These are phyloP conservation scores for Eleusine indica DNA, from an alignment of 176 grass and related monocot species.

Conservation along the genomic window DNA sequence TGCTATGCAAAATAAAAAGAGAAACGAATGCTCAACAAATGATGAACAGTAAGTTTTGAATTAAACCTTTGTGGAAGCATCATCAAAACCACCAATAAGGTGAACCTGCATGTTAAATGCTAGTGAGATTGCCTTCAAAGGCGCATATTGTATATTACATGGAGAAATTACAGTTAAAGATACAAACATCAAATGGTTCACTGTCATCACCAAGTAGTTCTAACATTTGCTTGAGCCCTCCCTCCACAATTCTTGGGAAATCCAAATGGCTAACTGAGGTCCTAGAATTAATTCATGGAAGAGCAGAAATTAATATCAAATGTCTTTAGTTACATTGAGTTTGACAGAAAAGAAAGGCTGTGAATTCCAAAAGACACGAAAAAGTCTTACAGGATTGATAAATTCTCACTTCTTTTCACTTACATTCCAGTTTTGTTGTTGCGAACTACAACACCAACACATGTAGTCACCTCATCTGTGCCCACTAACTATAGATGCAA, in stretches of 20 bases:
- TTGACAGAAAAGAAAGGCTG: background rate
- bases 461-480: conserved; percentile 92
- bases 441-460: conserved; percentile 76
- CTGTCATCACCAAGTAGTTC: conserved; percentile 64
- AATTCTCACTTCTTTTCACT: conserved; percentile 57
- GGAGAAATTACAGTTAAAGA: conserved; percentile 37
- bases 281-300: conserved; percentile 49
- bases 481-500: conserved; percentile 67
- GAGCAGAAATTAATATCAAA: conserved; percentile 7
- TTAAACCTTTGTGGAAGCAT: conserved; percentile 67
- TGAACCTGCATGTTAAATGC: conserved; percentile 67
- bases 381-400: conserved; percentile 45
- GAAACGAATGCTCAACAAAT: conserved; percentile 14
- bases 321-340: background rate
- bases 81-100: conserved; percentile 77
- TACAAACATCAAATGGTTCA: conserved; percentile 82
- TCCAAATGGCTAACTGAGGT: conserved; percentile 88
- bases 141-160: conserved; percentile 6
- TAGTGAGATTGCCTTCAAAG: conserved; percentile 37
- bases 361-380: conserved; percentile 32
- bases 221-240: conserved; percentile 84
- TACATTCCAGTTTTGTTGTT: conserved; percentile 87
- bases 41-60: conserved; percentile 9
- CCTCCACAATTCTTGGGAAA: conserved; percentile 69
- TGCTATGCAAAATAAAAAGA: background rate